A percentile compares a stretch with the other conserved stretches of the same genome.
Conservation (phyloP, 305 asterid genomes). For the Striga hermonthica region DNA sequence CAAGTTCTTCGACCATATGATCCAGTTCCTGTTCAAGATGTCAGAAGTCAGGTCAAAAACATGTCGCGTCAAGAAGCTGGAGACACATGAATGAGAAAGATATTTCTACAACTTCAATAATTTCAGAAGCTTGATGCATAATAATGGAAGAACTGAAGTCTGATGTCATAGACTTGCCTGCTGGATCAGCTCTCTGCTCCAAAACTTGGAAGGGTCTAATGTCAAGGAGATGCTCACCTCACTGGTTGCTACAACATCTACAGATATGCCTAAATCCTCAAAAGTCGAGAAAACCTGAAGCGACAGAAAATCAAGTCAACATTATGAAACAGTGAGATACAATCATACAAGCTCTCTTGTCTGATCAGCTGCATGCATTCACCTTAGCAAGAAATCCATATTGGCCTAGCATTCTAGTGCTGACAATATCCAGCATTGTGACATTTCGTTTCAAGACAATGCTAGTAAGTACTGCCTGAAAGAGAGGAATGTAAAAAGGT, state of each 20-base stretch:
- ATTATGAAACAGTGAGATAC: constrained; percentile 5
- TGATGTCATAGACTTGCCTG: constrained; percentile 71
- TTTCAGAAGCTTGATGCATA: neutral
- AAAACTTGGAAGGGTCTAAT: constrained; percentile 90
- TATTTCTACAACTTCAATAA: neutral
- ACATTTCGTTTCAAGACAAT: constrained; percentile 90
- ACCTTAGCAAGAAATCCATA: constrained; percentile 97
- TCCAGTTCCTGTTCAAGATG: constrained; percentile 67
- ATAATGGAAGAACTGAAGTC: constrained; percentile 13
- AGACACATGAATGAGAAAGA: neutral
- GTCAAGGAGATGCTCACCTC: constrained; percentile 96
- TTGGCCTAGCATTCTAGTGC: constrained; percentile 98
- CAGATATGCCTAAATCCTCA: constrained; percentile 93
- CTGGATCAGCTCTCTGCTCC: constrained; percentile 95
- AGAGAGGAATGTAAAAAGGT: constrained; percentile 21
- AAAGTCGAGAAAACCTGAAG: constrained; percentile 76
- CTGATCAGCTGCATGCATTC: constrained; percentile 17
- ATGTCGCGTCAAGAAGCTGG: neutral
- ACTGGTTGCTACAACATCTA: constrained; percentile 97
- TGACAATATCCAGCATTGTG: constrained; percentile 91
- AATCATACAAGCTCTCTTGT: constrained; percentile 9
- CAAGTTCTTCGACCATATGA: constrained; percentile 82
- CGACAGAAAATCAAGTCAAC: constrained; percentile 15
- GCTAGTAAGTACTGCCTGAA: constrained; percentile 93
- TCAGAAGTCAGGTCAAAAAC: constrained; percentile 5